Evolutionary conservation across 2,329 filamentous ascomycete species (phyloP), one percentile per base, ranked within the genome.

Genomic region (Fusarium graminum): DNA sequence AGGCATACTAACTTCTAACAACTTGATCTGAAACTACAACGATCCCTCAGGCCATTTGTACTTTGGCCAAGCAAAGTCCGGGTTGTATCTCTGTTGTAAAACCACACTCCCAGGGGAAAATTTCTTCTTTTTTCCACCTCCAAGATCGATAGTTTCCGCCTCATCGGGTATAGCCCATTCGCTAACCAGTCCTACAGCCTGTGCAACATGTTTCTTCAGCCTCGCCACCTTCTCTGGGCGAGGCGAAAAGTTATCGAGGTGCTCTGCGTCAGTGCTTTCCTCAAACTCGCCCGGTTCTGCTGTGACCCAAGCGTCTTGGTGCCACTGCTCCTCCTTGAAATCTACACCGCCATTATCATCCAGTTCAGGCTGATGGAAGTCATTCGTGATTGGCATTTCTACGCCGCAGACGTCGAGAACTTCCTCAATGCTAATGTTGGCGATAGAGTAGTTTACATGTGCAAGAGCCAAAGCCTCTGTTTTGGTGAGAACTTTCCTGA

Each of bases 81-180:
- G 58, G 4, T 61, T n/a, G 6, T 25, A 61, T 3, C 26, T 53
- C 25, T 61, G 56, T 14, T 38, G 46, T 3, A 61, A 12, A 10
- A 54, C 16, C 6, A 61, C 40, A 28, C 46, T 38, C 2, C 58
- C 46, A 0, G 50, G 22, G 1, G 56, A 55, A 17, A 61, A 61
- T 13, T 53, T 12, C 6, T 30, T 28, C 36, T 19, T 16, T 0
- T 29, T 34, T 7, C 54, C 40, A 32, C 45, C 39, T 0, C 14
- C 28, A 4, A n/a, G 3, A 11, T 53, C 29, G n/a, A 36, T 7
- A 9, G 57, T 3, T 10, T 7, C 2, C 1, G 45, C 13, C 2
- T 36, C 2, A 1, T 7, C n/a, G 1, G 25, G 16, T 45, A 60
- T 17, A 2, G 34, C 11, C 58, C 58, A 61, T 1, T 19, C 26